Percentiles rank a stretch among this genome's conserved stretches.
Conservation (phyloP, 2,329 filamentous ascomycete species). For the Phaeosphaeria sp. region DNA sequence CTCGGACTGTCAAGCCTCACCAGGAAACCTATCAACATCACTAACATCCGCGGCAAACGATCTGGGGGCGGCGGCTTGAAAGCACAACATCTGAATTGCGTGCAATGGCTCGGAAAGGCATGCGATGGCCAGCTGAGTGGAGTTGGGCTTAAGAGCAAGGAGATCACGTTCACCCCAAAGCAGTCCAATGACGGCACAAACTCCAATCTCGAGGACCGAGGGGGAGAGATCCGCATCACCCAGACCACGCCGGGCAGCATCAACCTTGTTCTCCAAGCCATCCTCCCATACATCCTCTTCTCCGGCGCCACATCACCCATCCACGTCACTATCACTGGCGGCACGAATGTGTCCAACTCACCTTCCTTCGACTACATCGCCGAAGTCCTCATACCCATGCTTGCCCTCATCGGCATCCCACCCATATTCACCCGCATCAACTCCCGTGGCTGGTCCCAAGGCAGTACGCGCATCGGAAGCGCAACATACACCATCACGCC, state of each 20-base stretch:
- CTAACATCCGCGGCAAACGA: constrained; percentile 62
- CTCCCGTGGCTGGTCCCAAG: constrained; percentile 62
- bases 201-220: background rate
- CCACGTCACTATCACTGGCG: constrained; percentile 59
- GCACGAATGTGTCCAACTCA: constrained; percentile 64
- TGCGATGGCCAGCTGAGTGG: constrained; percentile 54
- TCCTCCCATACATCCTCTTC: constrained; percentile 65
- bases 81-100: constrained; percentile 62
- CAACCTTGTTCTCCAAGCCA: constrained; percentile 64
- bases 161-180: constrained; percentile 47
- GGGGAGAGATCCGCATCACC: constrained; percentile 43
- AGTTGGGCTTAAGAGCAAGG: constrained; percentile 51
- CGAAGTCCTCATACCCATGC: constrained; percentile 63
- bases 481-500: constrained; percentile 59
- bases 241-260: constrained; percentile 58
- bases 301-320: constrained; percentile 22
- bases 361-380: constrained; percentile 64
- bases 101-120: constrained; percentile 60
- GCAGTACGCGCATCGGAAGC: constrained; percentile 54
- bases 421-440: constrained; percentile 51
- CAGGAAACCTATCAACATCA: constrained; percentile 57
- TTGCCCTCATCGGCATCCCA: constrained; percentile 59
- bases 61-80: constrained; percentile 62
- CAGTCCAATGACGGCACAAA: background rate
- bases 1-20: constrained; percentile 63